A percentile compares a stretch with the other conserved stretches of the same genome.
Conservation (phyloP, 1,139 yeast species). For the Taiozyma sp. region DNA sequence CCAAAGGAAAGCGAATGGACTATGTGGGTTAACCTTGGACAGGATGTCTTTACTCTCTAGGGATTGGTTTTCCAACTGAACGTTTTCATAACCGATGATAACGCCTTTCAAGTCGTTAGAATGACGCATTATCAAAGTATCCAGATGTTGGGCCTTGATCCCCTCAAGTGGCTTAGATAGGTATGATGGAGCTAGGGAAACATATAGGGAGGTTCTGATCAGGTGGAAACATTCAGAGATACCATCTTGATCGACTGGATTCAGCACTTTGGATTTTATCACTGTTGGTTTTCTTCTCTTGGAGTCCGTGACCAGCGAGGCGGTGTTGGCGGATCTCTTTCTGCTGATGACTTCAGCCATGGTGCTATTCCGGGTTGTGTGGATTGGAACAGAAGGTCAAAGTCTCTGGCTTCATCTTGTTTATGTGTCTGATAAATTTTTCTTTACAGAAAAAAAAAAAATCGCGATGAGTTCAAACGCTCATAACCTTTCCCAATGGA, state of each 20-base stretch:
- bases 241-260: constrained; percentile 30
- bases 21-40: constrained; percentile 70
- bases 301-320: not conserved
- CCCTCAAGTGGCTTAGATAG: constrained; percentile 69
- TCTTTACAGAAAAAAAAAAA: not conserved
- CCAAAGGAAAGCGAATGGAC: constrained; percentile 91
- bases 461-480: constrained; percentile 8
- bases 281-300: constrained; percentile 17
- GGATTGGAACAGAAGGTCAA: not conserved
- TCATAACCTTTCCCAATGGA: constrained; percentile 1
- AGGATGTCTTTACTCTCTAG: constrained; percentile 29
- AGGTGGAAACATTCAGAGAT: constrained; percentile 58
- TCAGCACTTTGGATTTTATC: constrained; percentile 16
- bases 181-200: constrained; percentile 83
- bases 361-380: not conserved
- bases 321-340: constrained; percentile 2
- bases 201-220: constrained; percentile 62
- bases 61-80: constrained; percentile 39
- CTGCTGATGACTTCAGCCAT: not conserved
- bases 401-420: not conserved
- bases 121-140: constrained; percentile 83
- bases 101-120: constrained; percentile 74
- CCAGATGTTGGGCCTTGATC: constrained; percentile 80
- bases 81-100: constrained; percentile 70
- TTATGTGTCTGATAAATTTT: not conserved